phyloP scores from a whole-genome alignment of 495 filamentous ascomycete species.

The Letharia columbiana region DNA sequence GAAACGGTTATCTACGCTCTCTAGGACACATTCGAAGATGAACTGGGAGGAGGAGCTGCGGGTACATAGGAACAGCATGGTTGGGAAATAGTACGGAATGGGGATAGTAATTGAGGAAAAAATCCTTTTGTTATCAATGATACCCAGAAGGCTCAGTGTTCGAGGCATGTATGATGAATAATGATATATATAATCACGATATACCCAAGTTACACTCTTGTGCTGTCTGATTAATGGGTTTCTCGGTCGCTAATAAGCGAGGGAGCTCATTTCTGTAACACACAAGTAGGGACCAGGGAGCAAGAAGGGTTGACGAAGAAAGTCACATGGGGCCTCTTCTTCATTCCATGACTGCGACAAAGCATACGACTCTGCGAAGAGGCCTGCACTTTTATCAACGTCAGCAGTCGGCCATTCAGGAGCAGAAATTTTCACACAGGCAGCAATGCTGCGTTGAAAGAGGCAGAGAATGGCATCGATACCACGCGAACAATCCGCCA shows the following conservation, averaged over 20 bases:
- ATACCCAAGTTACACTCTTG: too few species aligned
- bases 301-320: too few species aligned
- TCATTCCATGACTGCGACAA: not conserved
- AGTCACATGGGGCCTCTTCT: not conserved
- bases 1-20: slow-evolving; percentile 12
- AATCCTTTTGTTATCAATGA: not conserved
- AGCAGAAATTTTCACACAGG: too few species aligned
- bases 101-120: too few species aligned
- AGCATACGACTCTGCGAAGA: not conserved
- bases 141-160: not conserved
- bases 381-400: not conserved
- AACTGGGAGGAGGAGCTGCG: slow-evolving; percentile 13
- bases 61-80: slow-evolving; percentile 1
- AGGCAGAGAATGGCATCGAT: too few species aligned
- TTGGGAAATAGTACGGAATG: not conserved
- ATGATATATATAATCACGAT: not conserved
- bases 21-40: slow-evolving; percentile 14
- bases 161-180: not conserved
- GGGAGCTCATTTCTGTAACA: too few species aligned
- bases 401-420: not conserved
- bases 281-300: too few species aligned
- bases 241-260: too few species aligned
- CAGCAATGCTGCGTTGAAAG: too few species aligned
- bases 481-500: too few species aligned
- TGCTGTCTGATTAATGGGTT: too few species aligned